Evolutionary conservation across 2,329 filamentous ascomycete species (phyloP).

Genomic region (Didymosphaeria variabile): DNA sequence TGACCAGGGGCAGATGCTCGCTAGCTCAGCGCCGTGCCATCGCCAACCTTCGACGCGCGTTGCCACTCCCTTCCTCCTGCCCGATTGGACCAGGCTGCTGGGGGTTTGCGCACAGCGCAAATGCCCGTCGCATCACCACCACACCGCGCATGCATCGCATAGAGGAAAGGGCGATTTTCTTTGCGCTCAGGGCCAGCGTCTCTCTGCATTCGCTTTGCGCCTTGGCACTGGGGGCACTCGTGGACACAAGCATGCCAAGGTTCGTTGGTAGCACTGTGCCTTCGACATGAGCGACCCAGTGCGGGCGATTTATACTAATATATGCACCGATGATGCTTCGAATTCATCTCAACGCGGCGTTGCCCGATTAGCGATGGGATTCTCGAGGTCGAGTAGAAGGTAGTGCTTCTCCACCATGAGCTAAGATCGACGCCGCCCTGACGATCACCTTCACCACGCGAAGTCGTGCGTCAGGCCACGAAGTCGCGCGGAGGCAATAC

Average conservation of each 20-base stretch:
- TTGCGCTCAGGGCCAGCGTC: too few relatives aligned
- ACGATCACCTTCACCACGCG: neutral
- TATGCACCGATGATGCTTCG: neutral
- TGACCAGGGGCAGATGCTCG: neutral
- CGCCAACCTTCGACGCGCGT: neutral
- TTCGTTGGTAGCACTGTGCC: too few relatives aligned
- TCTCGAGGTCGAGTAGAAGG: too few relatives aligned
- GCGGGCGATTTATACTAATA: too few relatives aligned
- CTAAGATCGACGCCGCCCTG: slow-evolving; percentile 2
- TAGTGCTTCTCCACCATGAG: neutral
- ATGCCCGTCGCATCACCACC: neutral
- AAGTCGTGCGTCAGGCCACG: neutral
- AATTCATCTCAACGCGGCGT: neutral
- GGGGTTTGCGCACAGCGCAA: neutral
- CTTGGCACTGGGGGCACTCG: too few relatives aligned
- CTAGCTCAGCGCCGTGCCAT: too few relatives aligned
- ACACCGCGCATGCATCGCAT: neutral
- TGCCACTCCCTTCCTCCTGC: neutral
- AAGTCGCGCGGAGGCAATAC: neutral
- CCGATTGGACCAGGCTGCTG: neutral
- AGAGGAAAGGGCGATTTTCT: too few relatives aligned
- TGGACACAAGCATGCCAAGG: too few relatives aligned
- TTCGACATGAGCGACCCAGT: too few relatives aligned
- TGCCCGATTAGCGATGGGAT: neutral
- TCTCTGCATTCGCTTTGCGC: too few relatives aligned